Conservation (phyloP, 2,329 filamentous ascomycete genomes). For the Colletotrichum orchidophilum region DNA sequence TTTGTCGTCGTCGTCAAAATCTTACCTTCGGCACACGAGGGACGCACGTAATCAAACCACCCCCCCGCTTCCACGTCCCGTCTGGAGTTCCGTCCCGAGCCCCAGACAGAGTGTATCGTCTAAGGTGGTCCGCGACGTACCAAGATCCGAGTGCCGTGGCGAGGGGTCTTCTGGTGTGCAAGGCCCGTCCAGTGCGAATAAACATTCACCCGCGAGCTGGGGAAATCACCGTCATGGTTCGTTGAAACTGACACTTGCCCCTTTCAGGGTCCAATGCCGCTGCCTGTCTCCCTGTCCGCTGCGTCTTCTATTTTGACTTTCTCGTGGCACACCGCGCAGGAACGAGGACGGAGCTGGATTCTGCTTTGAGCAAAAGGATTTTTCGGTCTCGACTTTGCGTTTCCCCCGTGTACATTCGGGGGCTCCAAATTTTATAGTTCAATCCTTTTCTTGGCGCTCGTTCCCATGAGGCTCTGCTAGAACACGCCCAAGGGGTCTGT, state of each 20-base stretch:
- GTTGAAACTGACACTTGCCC: constrained; percentile 18
- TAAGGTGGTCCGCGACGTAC: constrained; percentile 27
- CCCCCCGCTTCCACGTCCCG: neutral
- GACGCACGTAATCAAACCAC: neutral
- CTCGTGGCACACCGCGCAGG: neutral
- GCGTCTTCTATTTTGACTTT: constrained; percentile 12
- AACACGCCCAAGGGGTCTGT: constrained; percentile 20
- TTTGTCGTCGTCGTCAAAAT: neutral
- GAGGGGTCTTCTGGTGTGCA: neutral
- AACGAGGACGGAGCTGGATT: constrained; percentile 19
- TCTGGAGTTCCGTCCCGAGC: constrained; percentile 13
- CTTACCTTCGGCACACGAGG: neutral
- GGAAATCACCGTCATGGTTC: neutral
- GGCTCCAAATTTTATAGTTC: constrained; percentile 9
- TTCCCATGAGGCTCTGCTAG: constrained; percentile 24
- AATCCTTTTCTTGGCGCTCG: constrained; percentile 14
- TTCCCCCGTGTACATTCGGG: neutral
- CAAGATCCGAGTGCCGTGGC: constrained; percentile 2
- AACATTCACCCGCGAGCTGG: neutral
- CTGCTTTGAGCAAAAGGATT: constrained; percentile 6
- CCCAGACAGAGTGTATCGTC: constrained; percentile 22
- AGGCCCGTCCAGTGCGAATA: neutral
- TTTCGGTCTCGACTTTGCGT: constrained; percentile 4
- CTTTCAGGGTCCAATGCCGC: constrained; percentile 24
- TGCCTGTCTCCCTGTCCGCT: constrained; percentile 17